Percentiles rank a stretch among this genome's conserved stretches.
Conservation (phyloP, 768 basidiomycete genomes). For the Agrocybe pediades region DNA sequence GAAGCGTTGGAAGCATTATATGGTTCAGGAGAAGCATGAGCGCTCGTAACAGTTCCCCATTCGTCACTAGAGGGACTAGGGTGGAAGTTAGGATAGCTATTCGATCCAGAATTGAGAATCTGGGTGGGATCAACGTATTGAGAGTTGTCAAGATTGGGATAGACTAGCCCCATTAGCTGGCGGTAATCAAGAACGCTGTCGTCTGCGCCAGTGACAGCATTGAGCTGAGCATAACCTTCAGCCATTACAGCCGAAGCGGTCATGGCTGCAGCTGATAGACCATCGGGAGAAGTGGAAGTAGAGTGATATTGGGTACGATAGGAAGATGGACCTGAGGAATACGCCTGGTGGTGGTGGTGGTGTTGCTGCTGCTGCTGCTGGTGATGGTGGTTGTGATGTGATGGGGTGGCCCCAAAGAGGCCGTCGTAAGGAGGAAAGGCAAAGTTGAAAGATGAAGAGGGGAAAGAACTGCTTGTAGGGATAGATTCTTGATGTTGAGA, state of each 20-base stretch:
- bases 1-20: conserved; percentile 70
- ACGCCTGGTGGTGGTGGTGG: not conserved
- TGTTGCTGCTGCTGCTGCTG: conserved; percentile 2
- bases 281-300: conserved; percentile 39
- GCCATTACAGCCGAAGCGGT: conserved; percentile 71
- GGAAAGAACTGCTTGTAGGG: conserved; percentile 53
- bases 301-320: conserved; percentile 25
- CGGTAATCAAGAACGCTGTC: conserved; percentile 61
- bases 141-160: conserved; percentile 51
- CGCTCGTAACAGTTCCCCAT: conserved; percentile 75
- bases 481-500: conserved; percentile 4
- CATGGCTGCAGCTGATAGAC: conserved; percentile 64
- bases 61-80: conserved; percentile 82
- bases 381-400: conserved; percentile 27
- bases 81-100: conserved; percentile 55
- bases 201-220: conserved; percentile 55
- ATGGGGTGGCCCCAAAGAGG: conserved; percentile 60
- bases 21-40: conserved; percentile 76
- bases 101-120: conserved; percentile 50
- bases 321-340: conserved; percentile 16
- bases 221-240: conserved; percentile 72
- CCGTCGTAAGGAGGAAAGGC: conserved; percentile 67
- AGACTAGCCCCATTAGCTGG: conserved; percentile 68
- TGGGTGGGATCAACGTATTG: conserved; percentile 88
- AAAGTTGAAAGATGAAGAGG: conserved; percentile 72